Evolutionary conservation across 2,329 filamentous ascomycete genomes (phyloP), one percentile per base, ranked within the genome.

Genomic region (Byssochlamys sp.): DNA sequence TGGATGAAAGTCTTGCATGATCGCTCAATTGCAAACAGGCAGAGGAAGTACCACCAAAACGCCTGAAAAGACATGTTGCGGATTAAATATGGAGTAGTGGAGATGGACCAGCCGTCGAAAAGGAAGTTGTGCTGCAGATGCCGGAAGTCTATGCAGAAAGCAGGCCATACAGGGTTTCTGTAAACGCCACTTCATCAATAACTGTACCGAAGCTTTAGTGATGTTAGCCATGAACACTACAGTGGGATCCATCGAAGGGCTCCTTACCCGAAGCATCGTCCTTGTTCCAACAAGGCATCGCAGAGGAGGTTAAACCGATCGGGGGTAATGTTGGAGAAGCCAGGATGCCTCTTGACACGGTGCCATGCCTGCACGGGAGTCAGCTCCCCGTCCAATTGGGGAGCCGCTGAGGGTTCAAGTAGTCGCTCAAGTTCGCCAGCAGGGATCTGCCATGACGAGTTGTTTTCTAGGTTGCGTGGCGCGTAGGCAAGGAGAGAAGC

Each of bases 301-400:
- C 56, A 55, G 48, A 63, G 57, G n/a, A n/a, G 45, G 14, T 62
- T 62, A 56, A 73, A 55, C 2, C 48, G 52, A 1, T 55, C 54
- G 0, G 64, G 48, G 4, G 65, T 64, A 10, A 72, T 31, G 11
- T 29, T 45, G 0, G 54, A 28, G 54, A 71, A 67, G 7, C 61
- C 61, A 2, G 62, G 58, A 57, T 70, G 65, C 25, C 57, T 53
- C 11, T 62, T 62, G 7, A 73, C 64, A 25, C 65, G 58, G 50
- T 69, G 64, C 71, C 71, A 73, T 2, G 68, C 71, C 56, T 75
- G 72, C 1, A 74, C 66, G 0, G 72, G 72, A 1, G 71, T 75
- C 2, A 73, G 55, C 33, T 73, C 69, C 9, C 63, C 63, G 3
- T 62, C 50, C 3, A 62, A 45, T 2, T 55, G 55, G 12, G 62